phyloP scores from a whole-genome alignment of 2,329 filamentous ascomycete genomes.

The Ramularia endophylla region DNA sequence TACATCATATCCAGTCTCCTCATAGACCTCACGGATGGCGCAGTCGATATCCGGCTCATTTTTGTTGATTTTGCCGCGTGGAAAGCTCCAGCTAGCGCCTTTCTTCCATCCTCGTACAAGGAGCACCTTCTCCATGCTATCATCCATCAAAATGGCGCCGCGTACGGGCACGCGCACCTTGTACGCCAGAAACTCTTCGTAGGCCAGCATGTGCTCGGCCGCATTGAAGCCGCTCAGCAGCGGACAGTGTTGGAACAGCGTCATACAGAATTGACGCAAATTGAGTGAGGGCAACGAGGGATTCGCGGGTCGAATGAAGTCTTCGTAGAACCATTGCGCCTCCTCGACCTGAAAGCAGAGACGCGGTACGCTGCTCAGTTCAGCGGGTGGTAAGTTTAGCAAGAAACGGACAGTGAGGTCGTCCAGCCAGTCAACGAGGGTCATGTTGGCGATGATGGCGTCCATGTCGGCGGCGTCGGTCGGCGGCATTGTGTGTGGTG shows the following conservation, averaged over 20 bases:
- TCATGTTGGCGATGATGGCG: constrained; percentile 63
- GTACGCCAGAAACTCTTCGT: constrained; percentile 87
- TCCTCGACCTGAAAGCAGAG: constrained; percentile 99
- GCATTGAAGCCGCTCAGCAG: constrained; percentile 75
- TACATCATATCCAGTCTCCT: constrained; percentile 90
- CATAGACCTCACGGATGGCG: constrained; percentile 87
- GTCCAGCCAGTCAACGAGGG: constrained; percentile 93
- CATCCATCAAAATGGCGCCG: constrained; percentile 87
- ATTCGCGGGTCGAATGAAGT: constrained; percentile 84
- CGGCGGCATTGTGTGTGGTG: constrained; percentile 34
- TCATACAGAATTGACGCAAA: constrained; percentile 76
- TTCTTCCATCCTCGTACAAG: constrained; percentile 99
- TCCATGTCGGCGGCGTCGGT: constrained; percentile 3
- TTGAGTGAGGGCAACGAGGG: constrained; percentile 75
- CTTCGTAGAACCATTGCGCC: constrained; percentile 99
- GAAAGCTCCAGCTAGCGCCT: constrained; percentile 92
- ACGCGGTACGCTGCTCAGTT: constrained; percentile 81
- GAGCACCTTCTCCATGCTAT: constrained; percentile 88
- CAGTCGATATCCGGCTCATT: constrained; percentile 92
- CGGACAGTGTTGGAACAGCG: constrained; percentile 92
- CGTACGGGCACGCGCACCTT: constrained; percentile 92
- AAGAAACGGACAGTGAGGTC: constrained; percentile 97
- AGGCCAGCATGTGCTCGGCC: constrained; percentile 73
- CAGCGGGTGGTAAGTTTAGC: constrained; percentile 89
- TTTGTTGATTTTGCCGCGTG: constrained; percentile 96